A percentile compares a stretch with the other conserved stretches of the same genome.
Conservation (phyloP, 192 early-diverging fungal genomes). For the Powellomyces hirtus region DNA sequence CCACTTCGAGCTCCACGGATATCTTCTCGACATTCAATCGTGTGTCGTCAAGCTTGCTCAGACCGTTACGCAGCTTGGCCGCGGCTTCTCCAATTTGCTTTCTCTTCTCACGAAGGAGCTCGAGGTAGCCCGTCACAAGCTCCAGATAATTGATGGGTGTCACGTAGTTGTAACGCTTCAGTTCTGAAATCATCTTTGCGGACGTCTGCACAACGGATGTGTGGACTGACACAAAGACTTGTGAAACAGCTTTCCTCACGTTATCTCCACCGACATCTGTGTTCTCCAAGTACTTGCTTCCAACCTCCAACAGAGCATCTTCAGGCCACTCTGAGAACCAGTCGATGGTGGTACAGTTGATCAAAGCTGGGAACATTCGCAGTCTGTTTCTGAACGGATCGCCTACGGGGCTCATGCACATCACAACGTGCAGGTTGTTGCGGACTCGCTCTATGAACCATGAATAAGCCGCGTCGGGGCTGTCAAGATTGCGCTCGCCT, state of each 20-base stretch:
- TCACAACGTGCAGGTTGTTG: conserved; percentile 52
- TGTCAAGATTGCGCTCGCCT: conserved; percentile 33
- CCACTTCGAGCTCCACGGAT: conserved; percentile 57
- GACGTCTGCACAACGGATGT: conserved; percentile 56
- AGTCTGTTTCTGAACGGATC: conserved; percentile 57
- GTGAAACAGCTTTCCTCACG: conserved; percentile 46
- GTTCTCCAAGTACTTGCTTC: conserved; percentile 49
- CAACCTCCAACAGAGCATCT: conserved; percentile 55
- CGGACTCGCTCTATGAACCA: conserved; percentile 58
- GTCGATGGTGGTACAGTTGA: conserved; percentile 61
- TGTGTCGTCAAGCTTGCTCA: conserved; percentile 62
- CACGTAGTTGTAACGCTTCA: conserved; percentile 59
- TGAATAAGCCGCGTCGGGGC: conserved; percentile 36
- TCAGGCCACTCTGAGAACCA: conserved; percentile 65
- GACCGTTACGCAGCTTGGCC: conserved; percentile 54
- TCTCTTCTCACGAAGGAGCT: conserved; percentile 53
- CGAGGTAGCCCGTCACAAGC: conserved; percentile 53
- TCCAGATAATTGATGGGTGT: conserved; percentile 64
- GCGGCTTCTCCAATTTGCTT: conserved; percentile 55
- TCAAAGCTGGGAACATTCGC: conserved; percentile 56
- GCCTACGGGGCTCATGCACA: conserved; percentile 61
- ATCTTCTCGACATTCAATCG: conserved; percentile 56
- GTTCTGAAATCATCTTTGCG: conserved; percentile 45
- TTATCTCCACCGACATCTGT: conserved; percentile 49
- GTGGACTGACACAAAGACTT: conserved; percentile 56